phyloP scores from a whole-genome alignment of 2,329 filamentous ascomycete genomes.

The Diaporthe sp. region DNA sequence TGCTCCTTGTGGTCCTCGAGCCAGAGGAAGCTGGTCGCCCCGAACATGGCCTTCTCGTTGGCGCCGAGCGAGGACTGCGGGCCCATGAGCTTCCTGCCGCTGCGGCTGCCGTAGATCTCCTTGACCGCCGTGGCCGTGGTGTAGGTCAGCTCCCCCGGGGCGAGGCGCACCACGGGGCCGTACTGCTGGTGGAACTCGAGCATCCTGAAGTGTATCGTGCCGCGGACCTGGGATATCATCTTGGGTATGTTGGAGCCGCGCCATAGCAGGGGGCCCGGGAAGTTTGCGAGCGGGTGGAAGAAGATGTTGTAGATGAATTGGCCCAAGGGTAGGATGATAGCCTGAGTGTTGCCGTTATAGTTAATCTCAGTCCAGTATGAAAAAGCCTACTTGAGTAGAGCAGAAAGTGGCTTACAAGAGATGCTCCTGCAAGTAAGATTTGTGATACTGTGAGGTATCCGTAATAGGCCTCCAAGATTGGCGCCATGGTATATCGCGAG shows the following conservation, averaged over 20 bases:
- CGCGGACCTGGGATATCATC: conserved; percentile 37
- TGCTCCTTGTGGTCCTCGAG: conserved; percentile 41
- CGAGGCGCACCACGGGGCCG: conserved; percentile 41
- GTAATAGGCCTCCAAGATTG: conserved; percentile 8
- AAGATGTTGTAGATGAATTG: conserved; percentile 41
- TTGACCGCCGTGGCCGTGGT: conserved; percentile 34
- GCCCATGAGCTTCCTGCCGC: conserved; percentile 37
- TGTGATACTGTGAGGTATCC: conserved; percentile 11
- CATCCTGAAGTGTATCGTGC: conserved; percentile 39
- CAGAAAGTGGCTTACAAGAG: background rate
- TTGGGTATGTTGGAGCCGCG: conserved; percentile 42
- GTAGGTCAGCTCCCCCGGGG: conserved; percentile 40
- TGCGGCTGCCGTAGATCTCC: conserved; percentile 41
- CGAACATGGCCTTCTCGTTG: conserved; percentile 43
- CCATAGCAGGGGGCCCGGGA: conserved; percentile 39
- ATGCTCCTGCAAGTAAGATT: background rate
- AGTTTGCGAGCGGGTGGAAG: conserved; percentile 40
- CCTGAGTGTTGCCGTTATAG: background rate
- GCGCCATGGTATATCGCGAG: conserved; percentile 25
- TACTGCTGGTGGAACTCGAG: conserved; percentile 40
- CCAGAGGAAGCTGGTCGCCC: conserved; percentile 41
- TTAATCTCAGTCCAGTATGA: background rate
- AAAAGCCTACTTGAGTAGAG: background rate
- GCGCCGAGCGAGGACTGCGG: conserved; percentile 40
- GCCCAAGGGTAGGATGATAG: background rate